Percentiles rank a stretch among this genome's conserved stretches.
Conservation (phyloP, 495 filamentous ascomycete species). For the Ramalina intermedia region DNA sequence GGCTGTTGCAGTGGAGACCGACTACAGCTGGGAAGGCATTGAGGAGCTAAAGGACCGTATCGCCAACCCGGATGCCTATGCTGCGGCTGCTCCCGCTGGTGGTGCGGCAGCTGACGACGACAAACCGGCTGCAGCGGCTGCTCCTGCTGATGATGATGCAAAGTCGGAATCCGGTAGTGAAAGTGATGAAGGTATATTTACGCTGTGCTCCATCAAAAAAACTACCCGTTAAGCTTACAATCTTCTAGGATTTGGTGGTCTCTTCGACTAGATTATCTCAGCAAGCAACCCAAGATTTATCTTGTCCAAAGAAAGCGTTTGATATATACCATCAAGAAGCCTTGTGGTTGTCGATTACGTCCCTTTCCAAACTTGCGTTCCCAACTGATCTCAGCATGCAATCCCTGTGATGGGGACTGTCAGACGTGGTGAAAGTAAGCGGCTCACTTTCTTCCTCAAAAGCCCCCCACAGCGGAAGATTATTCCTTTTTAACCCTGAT, state of each 20-base stretch:
- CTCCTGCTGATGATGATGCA: conserved; percentile 44
- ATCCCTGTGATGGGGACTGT: no score
- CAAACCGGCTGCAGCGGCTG: conserved; percentile 20
- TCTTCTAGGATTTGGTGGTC: conserved; percentile 36
- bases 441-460: background rate
- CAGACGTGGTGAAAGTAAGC: background rate
- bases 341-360: no score
- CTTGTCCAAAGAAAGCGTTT: no score
- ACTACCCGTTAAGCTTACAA: conserved; percentile 8
- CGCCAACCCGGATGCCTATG: conserved; percentile 93
- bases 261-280: conserved; percentile 36
- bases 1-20: conserved; percentile 78
- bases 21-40: conserved; percentile 90
- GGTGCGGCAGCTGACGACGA: conserved; percentile 28
- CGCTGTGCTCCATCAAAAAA: background rate
- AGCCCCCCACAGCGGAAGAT: conserved; percentile 31
- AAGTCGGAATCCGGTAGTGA: conserved; percentile 33
- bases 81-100: conserved; percentile 58
- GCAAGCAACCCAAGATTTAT: no score
- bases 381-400: no score
- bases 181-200: conserved; percentile 30
- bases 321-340: no score
- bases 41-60: conserved; percentile 97
- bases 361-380: no score
- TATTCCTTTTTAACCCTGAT: conserved; percentile 46